phyloP scores from a whole-genome alignment of 2,329 filamentous ascomycete genomes.

The Aurifilum marmelostoma region DNA sequence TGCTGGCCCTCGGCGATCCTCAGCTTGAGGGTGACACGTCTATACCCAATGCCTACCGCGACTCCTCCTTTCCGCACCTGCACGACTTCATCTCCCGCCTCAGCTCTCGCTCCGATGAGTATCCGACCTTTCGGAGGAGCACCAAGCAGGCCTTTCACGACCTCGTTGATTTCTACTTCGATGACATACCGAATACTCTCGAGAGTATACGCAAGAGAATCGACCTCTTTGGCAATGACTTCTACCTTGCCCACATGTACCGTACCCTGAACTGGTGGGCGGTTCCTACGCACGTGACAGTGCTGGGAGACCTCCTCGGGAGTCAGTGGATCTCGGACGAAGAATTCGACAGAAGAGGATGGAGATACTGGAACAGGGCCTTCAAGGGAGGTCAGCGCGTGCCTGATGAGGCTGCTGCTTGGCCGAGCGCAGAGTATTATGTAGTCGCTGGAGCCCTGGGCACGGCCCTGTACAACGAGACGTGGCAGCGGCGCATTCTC shows the following conservation, averaged over 20 bases:
- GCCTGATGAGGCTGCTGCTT: conserved; percentile 55
- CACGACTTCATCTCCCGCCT: conserved; percentile 50
- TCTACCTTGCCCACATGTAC: conserved; percentile 92
- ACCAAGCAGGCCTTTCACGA: conserved; percentile 60
- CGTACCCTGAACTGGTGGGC: conserved; percentile 83
- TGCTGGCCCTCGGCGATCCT: conserved; percentile 87
- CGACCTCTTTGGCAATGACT: conserved; percentile 92
- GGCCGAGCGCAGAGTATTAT: conserved; percentile 55
- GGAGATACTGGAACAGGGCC: conserved; percentile 79
- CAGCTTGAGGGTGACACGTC: conserved; percentile 92
- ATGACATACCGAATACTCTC: conserved; percentile 71
- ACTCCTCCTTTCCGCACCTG: conserved; percentile 56
- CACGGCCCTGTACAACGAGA: conserved; percentile 48
- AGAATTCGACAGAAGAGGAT: conserved; percentile 76
- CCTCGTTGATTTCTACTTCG: conserved; percentile 61
- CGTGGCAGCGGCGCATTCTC: conserved; percentile 79
- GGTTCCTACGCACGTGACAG: conserved; percentile 80
- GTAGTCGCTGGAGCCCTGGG: conserved; percentile 54
- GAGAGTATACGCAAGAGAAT: conserved; percentile 75
- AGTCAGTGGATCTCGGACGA: conserved; percentile 91
- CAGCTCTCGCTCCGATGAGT: conserved; percentile 33
- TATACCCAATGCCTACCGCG: conserved; percentile 63
- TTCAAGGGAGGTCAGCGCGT: conserved; percentile 72
- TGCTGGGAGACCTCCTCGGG: conserved; percentile 88
- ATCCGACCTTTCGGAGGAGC: conserved; percentile 52